Conservation (phyloP, 2,329 filamentous ascomycete genomes). For the Intubia oerlemansii region DNA sequence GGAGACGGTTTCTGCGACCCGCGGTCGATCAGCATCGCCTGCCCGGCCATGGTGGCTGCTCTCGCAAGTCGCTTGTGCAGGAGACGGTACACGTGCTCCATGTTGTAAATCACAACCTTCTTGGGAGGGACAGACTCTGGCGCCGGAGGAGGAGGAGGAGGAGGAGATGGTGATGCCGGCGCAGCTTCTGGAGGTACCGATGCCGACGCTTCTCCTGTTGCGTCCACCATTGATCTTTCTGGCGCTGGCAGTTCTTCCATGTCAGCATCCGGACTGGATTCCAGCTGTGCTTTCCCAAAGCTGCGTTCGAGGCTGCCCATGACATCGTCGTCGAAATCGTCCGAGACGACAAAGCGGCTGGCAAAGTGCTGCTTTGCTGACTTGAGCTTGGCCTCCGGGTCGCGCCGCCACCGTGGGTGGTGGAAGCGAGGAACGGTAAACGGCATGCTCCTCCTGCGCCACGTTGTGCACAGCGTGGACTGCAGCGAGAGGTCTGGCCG, state of each 20-base stretch:
- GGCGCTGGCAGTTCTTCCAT: too few species aligned
- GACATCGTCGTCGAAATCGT: constrained; percentile 17
- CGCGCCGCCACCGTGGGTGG: too few species aligned
- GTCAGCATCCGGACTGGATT: neutral
- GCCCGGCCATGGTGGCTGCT: too few species aligned
- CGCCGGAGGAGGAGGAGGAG: too few species aligned
- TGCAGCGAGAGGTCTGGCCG: constrained; percentile 1
- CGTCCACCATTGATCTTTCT: too few species aligned
- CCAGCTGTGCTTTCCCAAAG: neutral
- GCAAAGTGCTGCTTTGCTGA: neutral
- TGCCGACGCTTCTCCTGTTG: too few species aligned
- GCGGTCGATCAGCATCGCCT: neutral
- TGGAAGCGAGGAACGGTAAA: neutral
- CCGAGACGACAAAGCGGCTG: constrained; percentile 13
- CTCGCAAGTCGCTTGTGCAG: neutral
- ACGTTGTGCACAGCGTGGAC: neutral
- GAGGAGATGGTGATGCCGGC: neutral
- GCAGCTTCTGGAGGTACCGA: neutral
- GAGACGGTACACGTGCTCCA: constrained; percentile 1
- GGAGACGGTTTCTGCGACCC: constrained; percentile 1
- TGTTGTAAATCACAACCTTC: constrained; percentile 1
- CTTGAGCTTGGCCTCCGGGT: too few species aligned
- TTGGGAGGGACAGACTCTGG: too few species aligned
- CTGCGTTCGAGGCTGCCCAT: too few species aligned
- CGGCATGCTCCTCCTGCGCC: neutral